phyloP scores from a whole-genome alignment of 345 rosid species.

The Melaleuca quinquenervia region DNA sequence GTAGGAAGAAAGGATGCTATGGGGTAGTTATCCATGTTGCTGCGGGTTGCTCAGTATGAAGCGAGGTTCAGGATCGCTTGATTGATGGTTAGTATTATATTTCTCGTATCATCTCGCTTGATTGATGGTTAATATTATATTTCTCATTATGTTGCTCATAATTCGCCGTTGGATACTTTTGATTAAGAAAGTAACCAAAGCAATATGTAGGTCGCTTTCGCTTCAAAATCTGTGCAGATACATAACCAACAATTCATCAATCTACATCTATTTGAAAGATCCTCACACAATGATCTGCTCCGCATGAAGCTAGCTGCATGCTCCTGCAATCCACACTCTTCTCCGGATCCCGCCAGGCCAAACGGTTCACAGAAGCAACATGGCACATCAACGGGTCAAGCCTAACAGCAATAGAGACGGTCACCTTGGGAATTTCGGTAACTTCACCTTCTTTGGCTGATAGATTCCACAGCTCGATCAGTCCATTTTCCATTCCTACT shows the following conservation, averaged over 20 bases:
- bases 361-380: conserved; percentile 62
- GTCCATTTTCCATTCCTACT: conserved; percentile 77
- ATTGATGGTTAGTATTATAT: background rate
- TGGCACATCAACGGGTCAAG: conserved; percentile 66
- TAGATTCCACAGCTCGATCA: conserved; percentile 60
- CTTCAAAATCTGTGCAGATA: background rate
- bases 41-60: background rate
- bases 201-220: background rate
- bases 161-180: background rate
- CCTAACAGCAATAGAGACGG: conserved; percentile 18
- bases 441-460: conserved; percentile 12
- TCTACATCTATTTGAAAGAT: conserved; percentile 42
- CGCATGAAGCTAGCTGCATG: conserved; percentile 66
- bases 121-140: background rate
- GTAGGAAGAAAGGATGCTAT: background rate
- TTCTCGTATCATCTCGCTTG: background rate
- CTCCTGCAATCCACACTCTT: conserved; percentile 14
- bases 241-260: background rate
- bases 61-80: background rate
- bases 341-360: conserved; percentile 51
- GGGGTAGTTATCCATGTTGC: background rate
- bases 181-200: background rate
- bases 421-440: conserved; percentile 9
- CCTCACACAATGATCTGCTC: conserved; percentile 81
- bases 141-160: background rate